phyloP scores from a whole-genome alignment of 1,139 yeast species.

The Candida tropicalis region DNA sequence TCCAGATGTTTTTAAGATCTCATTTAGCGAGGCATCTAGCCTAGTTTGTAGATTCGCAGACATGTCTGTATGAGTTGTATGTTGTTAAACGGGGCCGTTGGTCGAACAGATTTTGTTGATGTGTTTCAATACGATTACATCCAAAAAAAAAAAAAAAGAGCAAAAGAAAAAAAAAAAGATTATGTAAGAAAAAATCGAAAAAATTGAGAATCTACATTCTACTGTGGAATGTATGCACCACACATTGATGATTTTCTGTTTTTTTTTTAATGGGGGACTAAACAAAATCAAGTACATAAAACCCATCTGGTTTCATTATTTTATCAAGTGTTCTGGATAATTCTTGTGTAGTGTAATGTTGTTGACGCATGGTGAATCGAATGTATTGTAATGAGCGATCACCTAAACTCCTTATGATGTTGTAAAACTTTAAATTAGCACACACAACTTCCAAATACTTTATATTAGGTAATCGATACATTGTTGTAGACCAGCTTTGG shows the following conservation, averaged over 20 bases:
- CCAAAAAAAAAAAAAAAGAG: too few species aligned
- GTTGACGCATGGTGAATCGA: neutral
- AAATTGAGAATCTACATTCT: too few species aligned
- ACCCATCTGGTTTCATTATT: neutral
- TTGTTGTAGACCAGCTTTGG: neutral
- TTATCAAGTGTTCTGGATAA: neutral
- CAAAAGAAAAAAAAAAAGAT: too few species aligned
- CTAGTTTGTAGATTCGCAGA: slow-evolving; percentile 45
- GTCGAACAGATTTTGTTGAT: neutral
- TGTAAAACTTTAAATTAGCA: neutral
- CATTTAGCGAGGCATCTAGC: slow-evolving; percentile 44
- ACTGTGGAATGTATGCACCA: too few species aligned
- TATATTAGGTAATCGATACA: neutral
- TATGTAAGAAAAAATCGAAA: too few species aligned
- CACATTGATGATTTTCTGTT: too few species aligned
- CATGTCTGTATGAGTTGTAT: slow-evolving; percentile 12
- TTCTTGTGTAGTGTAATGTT: neutral
- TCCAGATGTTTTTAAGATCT: slow-evolving; percentile 46
- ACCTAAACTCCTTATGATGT: neutral
- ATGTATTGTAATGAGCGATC: neutral
- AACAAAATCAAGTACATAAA: neutral
- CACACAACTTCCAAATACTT: neutral
- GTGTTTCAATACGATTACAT: neutral
- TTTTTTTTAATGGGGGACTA: too few species aligned
- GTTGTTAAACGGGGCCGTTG: neutral